Base-by-base conservation (phyloP, 2,329 filamentous ascomycete genomes). In the Trichophaea hybrida region DNA sequence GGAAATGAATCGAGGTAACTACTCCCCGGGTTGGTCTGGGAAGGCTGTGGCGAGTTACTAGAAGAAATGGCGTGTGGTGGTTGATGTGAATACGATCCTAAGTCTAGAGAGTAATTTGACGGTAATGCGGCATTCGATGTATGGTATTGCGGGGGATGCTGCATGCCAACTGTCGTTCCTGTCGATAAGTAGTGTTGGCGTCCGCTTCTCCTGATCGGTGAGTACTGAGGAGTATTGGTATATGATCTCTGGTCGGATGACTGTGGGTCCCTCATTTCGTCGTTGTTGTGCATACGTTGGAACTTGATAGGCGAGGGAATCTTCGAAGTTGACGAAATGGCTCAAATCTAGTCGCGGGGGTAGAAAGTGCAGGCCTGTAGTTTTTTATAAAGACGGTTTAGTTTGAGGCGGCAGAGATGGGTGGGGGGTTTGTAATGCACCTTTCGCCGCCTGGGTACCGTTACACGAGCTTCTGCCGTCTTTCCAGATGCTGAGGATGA, bases 1-100 rank as follows among this genome's bases (percentile, higher is more conserved):
- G 55, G 13, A 61, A 62, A 17, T 34, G 53, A 46, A 5, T 55
- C 53, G 4, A 55, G 34, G 44, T 55, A 55, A 15, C 33, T 31
- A 53, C 31, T 53, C 8, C 31, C 7, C 31, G 50, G 50, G 34
- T 12, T 53, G 24, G 24, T 24, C 24, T 24, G 24, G 24, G 24
- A 24, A n/a, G 40, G 40, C 48, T 12, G 31, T 6, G 32, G 50
- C 34, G 50, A 53, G 13, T n/a, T 53, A 32, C 50, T 37, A 17
- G 10, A 12, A 8, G 44, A 49, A 37, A 53, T 35, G 13, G 10
- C 32, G 8, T 53, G 50, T 32, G 48, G n/a, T 32, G 50, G 33
- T 10, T n/a, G 15, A 24, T 49, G 24, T 17, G 44, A 37, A 24
- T 49, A 49, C 44, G 44, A 37, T 37, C 24, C 33, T 37, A 53